Conservation (phyloP, 805 yeast genomes). For the Metschnikowia amazonensis region DNA sequence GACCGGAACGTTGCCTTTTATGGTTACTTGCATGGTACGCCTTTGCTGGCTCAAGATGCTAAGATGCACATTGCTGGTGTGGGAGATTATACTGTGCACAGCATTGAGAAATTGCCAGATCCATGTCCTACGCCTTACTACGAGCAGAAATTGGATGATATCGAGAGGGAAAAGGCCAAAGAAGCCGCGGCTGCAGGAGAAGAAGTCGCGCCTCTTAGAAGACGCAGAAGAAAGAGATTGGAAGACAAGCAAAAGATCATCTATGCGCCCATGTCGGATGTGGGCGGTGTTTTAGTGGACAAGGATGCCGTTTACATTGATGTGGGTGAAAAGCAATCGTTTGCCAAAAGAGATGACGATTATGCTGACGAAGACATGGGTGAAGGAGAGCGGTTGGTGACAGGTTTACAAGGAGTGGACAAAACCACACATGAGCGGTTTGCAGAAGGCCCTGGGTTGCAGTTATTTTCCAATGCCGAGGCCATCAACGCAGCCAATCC, state of each 20-base stretch:
- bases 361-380: slow-evolving; percentile 67
- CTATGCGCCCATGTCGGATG: slow-evolving; percentile 99
- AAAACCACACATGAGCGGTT: slow-evolving; percentile 56
- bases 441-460: slow-evolving; percentile 64
- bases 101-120: slow-evolving; percentile 88
- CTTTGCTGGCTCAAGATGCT: slow-evolving; percentile 63
- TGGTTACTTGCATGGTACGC: slow-evolving; percentile 94
- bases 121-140: slow-evolving; percentile 98
- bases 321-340: slow-evolving; percentile 54
- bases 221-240: slow-evolving; percentile 74
- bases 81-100: slow-evolving; percentile 77
- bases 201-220: slow-evolving; percentile 44
- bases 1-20: slow-evolving; percentile 89
- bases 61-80: slow-evolving; percentile 92
- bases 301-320: slow-evolving; percentile 97
- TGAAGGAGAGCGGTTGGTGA: slow-evolving; percentile 81
- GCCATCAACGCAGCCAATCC: slow-evolving; percentile 34
- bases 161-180: slow-evolving; percentile 69
- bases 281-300: slow-evolving; percentile 97
- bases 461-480: slow-evolving; percentile 63
- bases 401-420: slow-evolving; percentile 70
- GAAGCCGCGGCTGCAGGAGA: slow-evolving; percentile 61
- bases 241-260: slow-evolving; percentile 93
- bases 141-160: slow-evolving; percentile 79
- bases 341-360: slow-evolving; percentile 20